phyloP scores from a whole-genome alignment of 1,284 basidiomycete species.

The Polyporus tsugae region DNA sequence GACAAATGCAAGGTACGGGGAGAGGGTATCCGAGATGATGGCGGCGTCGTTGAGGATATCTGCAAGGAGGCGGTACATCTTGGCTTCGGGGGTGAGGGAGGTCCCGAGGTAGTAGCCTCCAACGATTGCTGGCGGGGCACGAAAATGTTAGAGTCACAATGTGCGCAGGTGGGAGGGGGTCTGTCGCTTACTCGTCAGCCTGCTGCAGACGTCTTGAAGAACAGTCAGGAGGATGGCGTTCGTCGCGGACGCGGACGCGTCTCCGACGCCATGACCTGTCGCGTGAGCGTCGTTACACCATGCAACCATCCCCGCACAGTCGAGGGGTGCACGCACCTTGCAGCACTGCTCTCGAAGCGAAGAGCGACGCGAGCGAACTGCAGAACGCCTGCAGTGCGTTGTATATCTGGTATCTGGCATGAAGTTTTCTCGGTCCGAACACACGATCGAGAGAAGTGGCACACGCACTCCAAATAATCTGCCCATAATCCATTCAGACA shows the following conservation, averaged over 20 bases:
- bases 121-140: slow-evolving; percentile 57
- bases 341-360: slow-evolving; percentile 72
- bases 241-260: slow-evolving; percentile 70
- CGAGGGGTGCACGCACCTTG: slow-evolving; percentile 55
- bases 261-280: slow-evolving; percentile 72
- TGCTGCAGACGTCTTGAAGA: slow-evolving; percentile 67
- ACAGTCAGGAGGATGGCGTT: slow-evolving; percentile 69
- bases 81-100: slow-evolving; percentile 72
- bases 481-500: neutral
- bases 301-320: neutral
- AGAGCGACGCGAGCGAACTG: slow-evolving; percentile 66
- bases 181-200: slow-evolving; percentile 61
- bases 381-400: slow-evolving; percentile 76
- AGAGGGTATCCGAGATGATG: slow-evolving; percentile 65
- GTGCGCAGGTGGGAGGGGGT: neutral
- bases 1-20: slow-evolving; percentile 54
- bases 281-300: neutral
- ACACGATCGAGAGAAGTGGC: neutral
- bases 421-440: neutral
- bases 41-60: slow-evolving; percentile 71
- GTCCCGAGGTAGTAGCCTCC: slow-evolving; percentile 69
- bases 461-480: slow-evolving; percentile 38
- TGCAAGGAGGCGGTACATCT: slow-evolving; percentile 74
- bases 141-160: neutral
- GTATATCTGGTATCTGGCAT: slow-evolving; percentile 60